Percentiles rank a stretch among this genome's conserved stretches.
These are phyloP conservation scores for Candida pini DNA, from an alignment of 805 yeast species.

Conservation along the genomic window DNA sequence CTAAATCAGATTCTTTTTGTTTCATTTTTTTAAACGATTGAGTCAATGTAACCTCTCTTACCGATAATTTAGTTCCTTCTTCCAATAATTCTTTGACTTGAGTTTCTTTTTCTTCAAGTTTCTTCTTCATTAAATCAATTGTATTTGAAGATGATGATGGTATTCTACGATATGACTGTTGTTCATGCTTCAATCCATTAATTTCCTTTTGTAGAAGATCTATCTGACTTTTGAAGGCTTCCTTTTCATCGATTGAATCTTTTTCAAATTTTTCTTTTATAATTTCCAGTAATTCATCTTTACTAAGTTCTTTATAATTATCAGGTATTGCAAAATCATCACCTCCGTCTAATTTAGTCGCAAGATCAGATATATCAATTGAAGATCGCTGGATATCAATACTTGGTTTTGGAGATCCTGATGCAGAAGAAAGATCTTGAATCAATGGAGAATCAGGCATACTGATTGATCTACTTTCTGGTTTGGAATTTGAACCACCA, in stretches of 20 bases:
- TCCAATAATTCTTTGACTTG: constrained; percentile 59
- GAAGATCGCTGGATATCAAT: constrained; percentile 3
- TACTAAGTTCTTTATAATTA: constrained; percentile 7
- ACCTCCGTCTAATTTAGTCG: too few species aligned
- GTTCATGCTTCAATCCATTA: background rate
- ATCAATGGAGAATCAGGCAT: too few species aligned
- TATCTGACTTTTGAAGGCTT: constrained; percentile 19
- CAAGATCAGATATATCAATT: too few species aligned
- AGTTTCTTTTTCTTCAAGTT: constrained; percentile 46
- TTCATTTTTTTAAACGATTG: constrained; percentile 62
- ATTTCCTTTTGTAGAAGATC: constrained; percentile 23
- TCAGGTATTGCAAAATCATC: constrained; percentile 12
- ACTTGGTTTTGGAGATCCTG: constrained; percentile 4
- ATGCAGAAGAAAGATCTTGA: background rate
- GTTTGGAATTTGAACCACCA: background rate
- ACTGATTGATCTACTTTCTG: too few species aligned
- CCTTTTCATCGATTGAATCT: constrained; percentile 1
- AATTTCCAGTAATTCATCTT: constrained; percentile 10
- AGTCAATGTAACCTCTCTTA: constrained; percentile 62
- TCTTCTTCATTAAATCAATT: constrained; percentile 23
- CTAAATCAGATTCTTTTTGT: constrained; percentile 34
- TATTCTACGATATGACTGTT: constrained; percentile 8
- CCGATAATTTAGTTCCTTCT: constrained; percentile 72
- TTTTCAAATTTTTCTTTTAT: constrained; percentile 8
- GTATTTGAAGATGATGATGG: constrained; percentile 5